Conservation (phyloP, 2,329 filamentous ascomycete genomes). For the Fusarium sp. region DNA sequence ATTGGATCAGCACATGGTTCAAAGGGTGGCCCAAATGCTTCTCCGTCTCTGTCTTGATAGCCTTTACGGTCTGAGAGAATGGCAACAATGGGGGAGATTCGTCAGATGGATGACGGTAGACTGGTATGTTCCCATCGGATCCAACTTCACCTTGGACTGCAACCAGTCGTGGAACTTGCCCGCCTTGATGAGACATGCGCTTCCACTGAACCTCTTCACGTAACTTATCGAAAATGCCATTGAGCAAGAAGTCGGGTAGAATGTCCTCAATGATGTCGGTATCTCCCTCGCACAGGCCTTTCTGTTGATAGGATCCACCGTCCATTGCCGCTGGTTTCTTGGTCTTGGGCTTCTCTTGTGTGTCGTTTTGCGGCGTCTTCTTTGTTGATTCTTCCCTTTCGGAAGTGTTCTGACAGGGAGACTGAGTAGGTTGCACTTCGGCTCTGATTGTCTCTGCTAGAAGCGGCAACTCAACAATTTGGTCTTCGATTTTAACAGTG, state of each 20-base stretch:
- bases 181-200: constrained; percentile 91
- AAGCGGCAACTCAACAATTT: background rate
- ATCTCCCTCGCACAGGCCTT: constrained; percentile 81
- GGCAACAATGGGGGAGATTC: constrained; percentile 81
- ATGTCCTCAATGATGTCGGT: constrained; percentile 79
- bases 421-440: background rate
- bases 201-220: constrained; percentile 86
- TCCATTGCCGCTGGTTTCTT: constrained; percentile 12
- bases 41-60: constrained; percentile 77
- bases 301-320: constrained; percentile 51
- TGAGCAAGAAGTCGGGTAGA: constrained; percentile 67
- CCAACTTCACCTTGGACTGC: constrained; percentile 84
- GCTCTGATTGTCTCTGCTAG: background rate
- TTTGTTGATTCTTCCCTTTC: constrained; percentile 6
- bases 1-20: constrained; percentile 93
- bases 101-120: constrained; percentile 96
- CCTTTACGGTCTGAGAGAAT: constrained; percentile 79
- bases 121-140: constrained; percentile 78
- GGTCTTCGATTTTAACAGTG: constrained; percentile 4
- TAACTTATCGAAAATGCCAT: constrained; percentile 76
- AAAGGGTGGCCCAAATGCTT: constrained; percentile 79
- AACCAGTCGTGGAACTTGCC: constrained; percentile 90
- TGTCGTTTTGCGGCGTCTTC: constrained; percentile 4
- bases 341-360: constrained; percentile 14
- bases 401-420: background rate